Evolutionary conservation across 805 yeast species (phyloP).

Genomic region (Saturnispora ahearnii): DNA sequence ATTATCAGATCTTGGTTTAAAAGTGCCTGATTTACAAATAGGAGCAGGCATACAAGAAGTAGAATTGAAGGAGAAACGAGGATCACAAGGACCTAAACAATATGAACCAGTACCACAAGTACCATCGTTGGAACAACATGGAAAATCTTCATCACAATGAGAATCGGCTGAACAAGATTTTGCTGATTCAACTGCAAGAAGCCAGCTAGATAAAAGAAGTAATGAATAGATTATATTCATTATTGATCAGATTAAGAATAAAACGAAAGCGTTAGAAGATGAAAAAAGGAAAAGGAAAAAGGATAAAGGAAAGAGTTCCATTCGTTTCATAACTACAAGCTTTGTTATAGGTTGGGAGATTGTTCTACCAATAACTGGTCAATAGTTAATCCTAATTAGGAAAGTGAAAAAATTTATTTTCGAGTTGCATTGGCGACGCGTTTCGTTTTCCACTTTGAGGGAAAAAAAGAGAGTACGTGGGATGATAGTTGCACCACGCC

Average conservation of each 20-base stretch:
- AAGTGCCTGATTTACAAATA: slow-evolving; percentile 44
- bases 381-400: too few species aligned
- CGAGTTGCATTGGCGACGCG: too few species aligned
- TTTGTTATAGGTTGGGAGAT: too few species aligned
- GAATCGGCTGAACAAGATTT: slow-evolving; percentile 43
- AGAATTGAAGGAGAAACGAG: slow-evolving; percentile 52
- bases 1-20: slow-evolving; percentile 31
- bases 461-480: too few species aligned
- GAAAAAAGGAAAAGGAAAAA: too few species aligned
- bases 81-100: slow-evolving; percentile 87
- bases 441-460: too few species aligned
- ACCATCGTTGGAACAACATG: slow-evolving; percentile 81
- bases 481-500: too few species aligned
- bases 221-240: background rate
- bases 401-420: too few species aligned
- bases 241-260: background rate
- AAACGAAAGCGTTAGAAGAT: background rate
- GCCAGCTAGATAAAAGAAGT: background rate
- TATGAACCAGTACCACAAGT: slow-evolving; percentile 32
- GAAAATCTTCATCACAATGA: slow-evolving; percentile 51
- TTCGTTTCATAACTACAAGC: too few species aligned
- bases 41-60: slow-evolving; percentile 85
- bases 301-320: too few species aligned
- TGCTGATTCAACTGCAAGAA: slow-evolving; percentile 5
- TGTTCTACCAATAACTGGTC: too few species aligned